phyloP scores from a whole-genome alignment of 2,329 filamentous ascomycete genomes.

The Aspergillus vadensis region DNA sequence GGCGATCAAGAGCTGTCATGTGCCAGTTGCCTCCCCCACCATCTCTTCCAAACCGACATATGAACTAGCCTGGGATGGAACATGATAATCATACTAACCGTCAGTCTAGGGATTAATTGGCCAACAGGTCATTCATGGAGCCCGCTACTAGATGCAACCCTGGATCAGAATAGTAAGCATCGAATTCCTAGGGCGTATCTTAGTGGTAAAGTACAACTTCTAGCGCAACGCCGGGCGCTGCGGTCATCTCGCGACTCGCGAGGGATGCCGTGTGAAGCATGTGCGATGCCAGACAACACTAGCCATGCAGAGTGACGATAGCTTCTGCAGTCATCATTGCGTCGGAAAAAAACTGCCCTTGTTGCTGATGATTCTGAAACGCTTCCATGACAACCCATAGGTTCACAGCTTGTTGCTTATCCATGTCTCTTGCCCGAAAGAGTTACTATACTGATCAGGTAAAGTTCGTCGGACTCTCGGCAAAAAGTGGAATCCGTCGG shows the following conservation, averaged over 20 bases:
- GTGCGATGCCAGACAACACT: not conserved
- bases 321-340: conserved; percentile 4
- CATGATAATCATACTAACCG: not conserved
- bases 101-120: not conserved
- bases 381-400: not conserved
- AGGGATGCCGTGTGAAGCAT: not conserved
- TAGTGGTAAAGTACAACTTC: not conserved
- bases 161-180: not conserved
- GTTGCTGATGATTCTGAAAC: not conserved
- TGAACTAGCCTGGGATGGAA: not conserved
- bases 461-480: conserved; percentile 15
- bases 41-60: not conserved
- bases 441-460: not conserved
- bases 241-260: not conserved
- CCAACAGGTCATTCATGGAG: not conserved
- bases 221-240: not conserved
- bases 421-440: not conserved
- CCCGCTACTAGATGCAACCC: no score
- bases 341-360: not conserved
- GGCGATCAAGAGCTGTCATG: not conserved
- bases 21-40: not conserved
- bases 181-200: not conserved
- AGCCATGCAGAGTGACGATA: not conserved
- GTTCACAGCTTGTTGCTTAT: not conserved
- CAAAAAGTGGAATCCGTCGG: conserved; percentile 10